Percentiles rank a stretch among this genome's conserved stretches.
Evolutionary conservation across 148 eudicot genomes (phyloP).

Genomic region (Cornus kousa): DNA sequence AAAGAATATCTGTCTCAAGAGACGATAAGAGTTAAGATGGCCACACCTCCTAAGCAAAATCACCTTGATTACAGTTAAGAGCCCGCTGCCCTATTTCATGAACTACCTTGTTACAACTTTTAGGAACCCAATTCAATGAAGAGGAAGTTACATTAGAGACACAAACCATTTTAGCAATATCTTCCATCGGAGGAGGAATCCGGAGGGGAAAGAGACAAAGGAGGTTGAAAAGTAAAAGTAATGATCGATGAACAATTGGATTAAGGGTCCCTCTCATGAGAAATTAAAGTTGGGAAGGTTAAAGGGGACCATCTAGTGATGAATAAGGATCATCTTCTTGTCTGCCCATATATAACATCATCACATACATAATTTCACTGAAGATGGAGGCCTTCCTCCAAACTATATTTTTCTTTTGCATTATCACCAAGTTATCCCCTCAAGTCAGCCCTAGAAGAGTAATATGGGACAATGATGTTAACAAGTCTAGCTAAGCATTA

Average conservation of each 20-base stretch:
- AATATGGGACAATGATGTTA: not conserved
- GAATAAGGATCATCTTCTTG: not conserved
- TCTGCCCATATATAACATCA: not conserved
- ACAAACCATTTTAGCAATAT: too few species aligned
- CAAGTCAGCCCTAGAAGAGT: too few species aligned
- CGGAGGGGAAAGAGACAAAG: too few species aligned
- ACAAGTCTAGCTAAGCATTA: not conserved
- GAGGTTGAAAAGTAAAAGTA: not conserved
- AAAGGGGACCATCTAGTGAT: conserved; percentile 2
- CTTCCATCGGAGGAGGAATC: too few species aligned
- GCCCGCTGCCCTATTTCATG: too few species aligned
- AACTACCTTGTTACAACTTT: too few species aligned
- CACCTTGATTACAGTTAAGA: too few species aligned
- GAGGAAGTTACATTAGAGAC: too few species aligned
- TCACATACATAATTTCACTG: not conserved
- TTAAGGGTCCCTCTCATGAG: conserved; percentile 12
- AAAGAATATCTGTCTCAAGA: too few species aligned
- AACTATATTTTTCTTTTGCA: not conserved
- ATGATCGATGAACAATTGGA: conserved; percentile 17
- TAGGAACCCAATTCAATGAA: too few species aligned
- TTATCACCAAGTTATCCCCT: conserved; percentile 3
- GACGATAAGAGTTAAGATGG: too few species aligned
- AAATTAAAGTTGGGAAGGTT: conserved; percentile 3
- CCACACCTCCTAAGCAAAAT: too few species aligned
- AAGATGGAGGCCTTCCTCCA: conserved; percentile 1